A percentile compares a stretch with the other conserved stretches of the same genome.
phyloP scores from a whole-genome alignment of 192 early-diverging fungal genomes.

The Coemansia sp. region DNA sequence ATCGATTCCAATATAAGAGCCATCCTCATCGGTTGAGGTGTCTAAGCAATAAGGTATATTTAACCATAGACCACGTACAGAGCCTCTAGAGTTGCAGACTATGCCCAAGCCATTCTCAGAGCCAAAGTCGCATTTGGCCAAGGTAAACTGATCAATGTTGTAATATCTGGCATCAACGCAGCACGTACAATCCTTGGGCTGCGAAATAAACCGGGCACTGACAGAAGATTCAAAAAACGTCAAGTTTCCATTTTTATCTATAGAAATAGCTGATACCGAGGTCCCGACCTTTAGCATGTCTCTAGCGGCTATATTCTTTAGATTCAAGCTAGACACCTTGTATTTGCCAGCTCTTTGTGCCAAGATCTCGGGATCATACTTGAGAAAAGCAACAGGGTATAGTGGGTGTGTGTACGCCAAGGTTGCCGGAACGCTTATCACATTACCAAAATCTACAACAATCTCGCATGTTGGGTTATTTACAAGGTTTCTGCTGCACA shows the following conservation, averaged over 20 bases:
- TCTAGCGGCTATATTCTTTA: too few species aligned
- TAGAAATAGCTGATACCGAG: not conserved
- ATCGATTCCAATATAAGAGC: constrained; percentile 17
- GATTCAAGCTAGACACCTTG: too few species aligned
- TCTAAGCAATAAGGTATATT: not conserved
- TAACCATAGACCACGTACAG: not conserved
- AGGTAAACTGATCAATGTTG: not conserved
- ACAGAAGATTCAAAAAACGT: too few species aligned
- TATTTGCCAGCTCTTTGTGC: not conserved
- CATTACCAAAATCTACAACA: too few species aligned
- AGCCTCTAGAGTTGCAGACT: not conserved
- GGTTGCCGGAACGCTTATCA: too few species aligned
- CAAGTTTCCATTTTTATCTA: not conserved
- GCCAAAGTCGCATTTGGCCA: not conserved
- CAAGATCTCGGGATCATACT: not conserved
- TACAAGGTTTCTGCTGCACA: too few species aligned
- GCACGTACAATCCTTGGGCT: too few species aligned
- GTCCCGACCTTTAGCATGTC: not conserved
- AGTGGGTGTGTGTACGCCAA: not conserved
- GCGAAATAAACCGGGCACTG: too few species aligned
- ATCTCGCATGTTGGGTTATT: too few species aligned
- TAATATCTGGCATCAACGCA: too few species aligned
- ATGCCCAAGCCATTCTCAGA: not conserved
- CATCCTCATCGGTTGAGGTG: not conserved
- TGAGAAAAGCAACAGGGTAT: not conserved